Base-by-base conservation (phyloP, 129 eudicot genomes). In the Centaurea solstitialis region DNA sequence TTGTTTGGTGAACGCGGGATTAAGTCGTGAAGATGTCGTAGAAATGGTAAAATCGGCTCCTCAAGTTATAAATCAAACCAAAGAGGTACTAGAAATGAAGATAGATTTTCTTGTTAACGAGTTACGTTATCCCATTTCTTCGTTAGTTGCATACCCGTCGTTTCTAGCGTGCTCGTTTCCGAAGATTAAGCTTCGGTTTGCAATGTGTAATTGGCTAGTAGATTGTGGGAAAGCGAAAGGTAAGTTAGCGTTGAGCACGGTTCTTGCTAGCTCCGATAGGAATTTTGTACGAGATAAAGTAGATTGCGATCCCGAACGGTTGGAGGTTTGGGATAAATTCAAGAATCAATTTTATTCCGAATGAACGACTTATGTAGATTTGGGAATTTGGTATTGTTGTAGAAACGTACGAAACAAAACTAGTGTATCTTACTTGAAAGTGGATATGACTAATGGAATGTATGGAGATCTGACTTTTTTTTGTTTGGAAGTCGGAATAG, bases 141-240 rank as follows among this genome's bases (percentile, higher is more conserved):
- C 79, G 37, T 73, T 94, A 80, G 72, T 78, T 39, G 64, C 57
- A 69, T 89, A 77, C 75, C 98, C 97, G 5, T 75, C 88, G 0
- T 80, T 74, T 80, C n/a, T 92, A 59, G 22, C 86, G 9, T 88
- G 81, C 80, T 87, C 88, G 11, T 73, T 84, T 38, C 82, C 82
- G 75, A 90, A 90, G 70, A 84, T 89, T 64, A 89, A 87, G 82
- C 87, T 82, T 17, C 86, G 98, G 74, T 85, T 50, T 83, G 86
- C 91, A 50, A 85, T 87, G 88, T 90, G 89, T 84, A 87, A 89
- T 70, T 94, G 96, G 98, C 86, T 92, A 45, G 73, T 50, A 45
- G 84, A 85, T 17, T 87, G 82, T 65, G 89, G 89, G 70, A 74
- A 73, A 15, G 88, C 41, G 67, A 76, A 73, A 0, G 81, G 85